Percentiles rank a stretch among this genome's conserved stretches.
These are phyloP conservation scores for Talaromyces amestolkiae DNA, from an alignment of 2,329 filamentous ascomycete species.

Conservation along the genomic window DNA sequence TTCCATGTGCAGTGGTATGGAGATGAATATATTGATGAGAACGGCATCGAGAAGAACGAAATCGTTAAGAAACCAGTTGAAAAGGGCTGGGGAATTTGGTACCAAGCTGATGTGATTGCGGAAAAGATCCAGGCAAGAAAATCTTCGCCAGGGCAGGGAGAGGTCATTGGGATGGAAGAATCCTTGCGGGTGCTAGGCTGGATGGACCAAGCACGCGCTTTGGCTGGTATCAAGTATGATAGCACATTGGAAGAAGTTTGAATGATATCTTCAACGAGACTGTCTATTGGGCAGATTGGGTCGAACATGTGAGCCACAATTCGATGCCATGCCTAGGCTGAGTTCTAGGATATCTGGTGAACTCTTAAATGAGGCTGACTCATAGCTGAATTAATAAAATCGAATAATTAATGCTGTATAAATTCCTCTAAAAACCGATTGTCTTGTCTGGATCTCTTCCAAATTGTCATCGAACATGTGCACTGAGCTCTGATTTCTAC, in stretches of 20 bases:
- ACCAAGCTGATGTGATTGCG: conserved; percentile 31
- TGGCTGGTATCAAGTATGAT: conserved; percentile 25
- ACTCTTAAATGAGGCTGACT: too few relatives aligned
- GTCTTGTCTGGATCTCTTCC: too few relatives aligned
- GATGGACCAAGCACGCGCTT: conserved; percentile 24
- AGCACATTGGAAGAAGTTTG: conserved; percentile 21
- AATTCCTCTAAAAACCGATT: too few relatives aligned
- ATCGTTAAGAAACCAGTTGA: conserved; percentile 26
- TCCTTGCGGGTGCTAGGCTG: conserved; percentile 24
- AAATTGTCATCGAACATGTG: too few relatives aligned
- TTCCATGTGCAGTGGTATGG: conserved; percentile 29
- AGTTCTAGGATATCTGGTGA: too few relatives aligned
- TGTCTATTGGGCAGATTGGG: too few relatives aligned
- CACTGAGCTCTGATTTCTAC: too few relatives aligned
- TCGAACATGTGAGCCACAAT: too few relatives aligned
- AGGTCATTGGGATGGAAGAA: conserved; percentile 24
- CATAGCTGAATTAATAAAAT: too few relatives aligned
- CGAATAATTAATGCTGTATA: too few relatives aligned
- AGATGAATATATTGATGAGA: conserved; percentile 23
- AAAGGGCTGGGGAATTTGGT: conserved; percentile 31
- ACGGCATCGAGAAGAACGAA: conserved; percentile 29
- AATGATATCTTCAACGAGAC: background rate
- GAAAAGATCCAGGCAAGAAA: conserved; percentile 19
- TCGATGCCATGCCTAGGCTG: too few relatives aligned
- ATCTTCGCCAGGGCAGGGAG: conserved; percentile 18